Evolutionary conservation across 768 basidiomycete genomes (phyloP), one percentile per base, ranked within the genome.

Genomic region (Tylopilus subfusipes): DNA sequence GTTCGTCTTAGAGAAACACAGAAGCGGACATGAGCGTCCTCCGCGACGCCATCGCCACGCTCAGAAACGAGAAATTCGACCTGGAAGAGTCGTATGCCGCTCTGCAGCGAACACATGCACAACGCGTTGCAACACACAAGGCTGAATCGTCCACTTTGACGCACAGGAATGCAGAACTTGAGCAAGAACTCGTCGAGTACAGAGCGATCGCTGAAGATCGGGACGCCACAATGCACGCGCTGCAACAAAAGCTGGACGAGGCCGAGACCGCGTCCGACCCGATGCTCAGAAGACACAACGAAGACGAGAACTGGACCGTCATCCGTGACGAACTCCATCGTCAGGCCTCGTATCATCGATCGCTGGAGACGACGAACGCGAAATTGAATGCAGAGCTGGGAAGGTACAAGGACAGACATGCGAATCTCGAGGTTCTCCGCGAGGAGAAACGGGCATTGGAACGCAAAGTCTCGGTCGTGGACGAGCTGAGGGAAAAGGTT

Each of bases 361-460:
- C 72, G 0, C 72, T 91, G 0, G 88, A 92, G 64, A 63, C 73
- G 7, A 74, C 75, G 3, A 90, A 90, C 56, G 69, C 78, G 2
- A 79, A 76, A 55, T 68, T 88, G 50, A 76, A 65, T 3, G 63
- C 75, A 0, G 87, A 92, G 60, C 60, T 90, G 16, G 67, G 67
- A 7, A 58, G 74, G 12, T 74, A 88, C 16, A 76, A 80, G 31
- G 82, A 82, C 55, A 74, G 79, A 1, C 74, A 83, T n/a, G 69
- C 75, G 8, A 84, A 80, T 58, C 70, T 88, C 3, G 88, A 89
- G 55, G 83, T 92, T 3, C 64, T 93, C 33, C 75, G 79, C 30
- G 90, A 92, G 65, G 86, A 92, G 70, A 90, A 90, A 57, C 75
- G 82, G 6, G 76, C 76, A 0, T 67, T 92, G 42, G 82, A 89